Evolutionary conservation across 345 rosid species (phyloP).

Genomic region (Garcia nutans): DNA sequence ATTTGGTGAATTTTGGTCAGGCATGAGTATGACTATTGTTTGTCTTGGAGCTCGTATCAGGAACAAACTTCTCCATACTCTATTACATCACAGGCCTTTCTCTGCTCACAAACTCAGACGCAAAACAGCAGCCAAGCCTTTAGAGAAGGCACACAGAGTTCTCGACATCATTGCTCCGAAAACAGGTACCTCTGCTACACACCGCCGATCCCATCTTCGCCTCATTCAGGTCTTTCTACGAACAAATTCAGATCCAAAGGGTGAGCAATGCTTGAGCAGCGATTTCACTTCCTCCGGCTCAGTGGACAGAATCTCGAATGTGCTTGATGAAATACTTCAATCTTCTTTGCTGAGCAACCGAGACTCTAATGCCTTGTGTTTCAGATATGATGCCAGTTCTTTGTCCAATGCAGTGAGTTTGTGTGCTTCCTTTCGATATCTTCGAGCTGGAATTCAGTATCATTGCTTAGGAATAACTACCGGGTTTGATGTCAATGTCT

Average conservation of each 20-base stretch:
- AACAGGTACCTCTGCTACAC: slow-evolving; percentile 13
- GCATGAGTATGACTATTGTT: slow-evolving; percentile 23
- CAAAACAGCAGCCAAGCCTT: slow-evolving; percentile 25
- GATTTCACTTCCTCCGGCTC: slow-evolving; percentile 22
- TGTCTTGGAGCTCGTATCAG: not conserved
- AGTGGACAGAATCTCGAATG: slow-evolving; percentile 19
- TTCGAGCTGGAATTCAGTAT: slow-evolving; percentile 52
- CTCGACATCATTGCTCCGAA: slow-evolving; percentile 46
- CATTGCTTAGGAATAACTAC: slow-evolving; percentile 55
- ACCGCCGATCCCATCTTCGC: slow-evolving; percentile 47
- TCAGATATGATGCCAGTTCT: slow-evolving; percentile 37
- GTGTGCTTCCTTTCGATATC: slow-evolving; percentile 49
- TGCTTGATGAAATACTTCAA: slow-evolving; percentile 36
- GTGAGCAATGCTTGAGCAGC: slow-evolving; percentile 7
- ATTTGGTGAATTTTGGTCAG: not conserved
- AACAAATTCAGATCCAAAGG: slow-evolving; percentile 33
- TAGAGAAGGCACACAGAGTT: slow-evolving; percentile 49
- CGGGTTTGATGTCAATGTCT: slow-evolving; percentile 57
- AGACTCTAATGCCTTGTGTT: slow-evolving; percentile 13
- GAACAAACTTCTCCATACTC: slow-evolving; percentile 11
- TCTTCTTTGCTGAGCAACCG: slow-evolving; percentile 18
- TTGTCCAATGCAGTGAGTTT: slow-evolving; percentile 61
- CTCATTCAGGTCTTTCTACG: slow-evolving; percentile 48
- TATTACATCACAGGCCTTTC: slow-evolving; percentile 27
- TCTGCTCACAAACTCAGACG: slow-evolving; percentile 28